Conservation (phyloP, 2,329 filamentous ascomycete species). For the Beauveria brongniartii region DNA sequence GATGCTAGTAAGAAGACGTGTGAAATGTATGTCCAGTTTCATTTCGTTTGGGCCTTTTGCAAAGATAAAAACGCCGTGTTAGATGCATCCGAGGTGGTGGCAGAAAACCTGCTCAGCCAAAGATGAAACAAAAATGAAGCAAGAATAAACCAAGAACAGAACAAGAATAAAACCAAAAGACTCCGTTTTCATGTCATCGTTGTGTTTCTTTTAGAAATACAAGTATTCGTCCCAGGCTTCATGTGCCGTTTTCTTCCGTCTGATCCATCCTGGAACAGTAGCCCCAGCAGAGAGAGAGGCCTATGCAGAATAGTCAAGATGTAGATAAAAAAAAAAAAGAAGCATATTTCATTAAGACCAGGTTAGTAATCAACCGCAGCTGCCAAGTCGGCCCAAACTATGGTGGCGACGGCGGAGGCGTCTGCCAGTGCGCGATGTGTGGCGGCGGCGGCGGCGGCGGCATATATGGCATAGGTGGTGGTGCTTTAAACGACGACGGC, state of each 20-base stretch:
- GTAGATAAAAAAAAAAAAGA: too few species aligned
- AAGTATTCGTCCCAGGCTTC: too few species aligned
- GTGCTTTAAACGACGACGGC: too few species aligned
- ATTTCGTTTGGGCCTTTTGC: neutral
- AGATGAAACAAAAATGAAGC: neutral
- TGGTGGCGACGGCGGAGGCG: constrained; percentile 24
- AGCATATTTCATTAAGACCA: too few species aligned
- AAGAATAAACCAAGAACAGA: neutral
- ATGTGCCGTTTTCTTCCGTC: too few species aligned
- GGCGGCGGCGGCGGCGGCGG: neutral
- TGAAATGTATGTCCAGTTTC: neutral
- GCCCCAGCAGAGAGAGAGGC: too few species aligned
- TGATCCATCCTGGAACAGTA: too few species aligned
- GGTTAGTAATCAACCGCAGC: too few species aligned
- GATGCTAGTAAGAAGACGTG: neutral
- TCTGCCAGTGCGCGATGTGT: constrained; percentile 25
- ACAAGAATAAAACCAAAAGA: neutral
- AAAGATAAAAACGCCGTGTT: neutral
- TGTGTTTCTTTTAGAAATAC: too few species aligned
- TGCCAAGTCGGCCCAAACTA: neutral
- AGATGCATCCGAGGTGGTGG: neutral
- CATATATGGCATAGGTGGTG: too few species aligned
- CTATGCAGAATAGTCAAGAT: too few species aligned
- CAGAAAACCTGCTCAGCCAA: neutral
- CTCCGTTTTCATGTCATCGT: constrained; percentile 14